Base-by-base conservation (phyloP, 2,329 filamentous ascomycete genomes). In the Penicillium sp. region DNA sequence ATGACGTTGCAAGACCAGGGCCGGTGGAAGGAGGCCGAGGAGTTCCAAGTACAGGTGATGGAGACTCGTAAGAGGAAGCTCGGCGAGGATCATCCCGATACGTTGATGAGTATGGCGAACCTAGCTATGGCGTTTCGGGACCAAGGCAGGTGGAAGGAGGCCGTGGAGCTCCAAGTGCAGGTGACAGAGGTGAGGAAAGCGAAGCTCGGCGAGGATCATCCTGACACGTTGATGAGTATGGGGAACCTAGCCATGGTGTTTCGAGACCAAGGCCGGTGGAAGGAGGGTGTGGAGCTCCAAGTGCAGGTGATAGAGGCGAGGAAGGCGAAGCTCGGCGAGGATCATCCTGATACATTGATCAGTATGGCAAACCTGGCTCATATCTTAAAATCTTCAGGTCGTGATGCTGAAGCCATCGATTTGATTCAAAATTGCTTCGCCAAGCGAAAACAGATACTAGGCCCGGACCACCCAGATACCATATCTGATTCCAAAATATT, bases 341-440 rank as follows among this genome's bases (percentile, higher is more conserved):
- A 43, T 6, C 15, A n/a, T n/a, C 41, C 41, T 0, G 7, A 25
- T 10, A 41, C 37, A 38, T 23, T 50, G 17, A 9, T 12, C 0
- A 51, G 31, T 21, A 56, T 56, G 46, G 4, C 40, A 2, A 45
- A 40, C 21, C 54, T 51, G 7, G 47, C 45, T 29, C 41, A 9
- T 19, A 42, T 27, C 9, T 57, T 33, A 48, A 52, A 52, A 48
- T 52, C 13, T 27, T 52, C 6, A 4, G 48, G 19, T 46, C 54
- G 25, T 10, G 27, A 57, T 48, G 41, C 40, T 9, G 19, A 57
- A 42, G 41, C 54, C 5, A 57, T 57, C 7, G n/a, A 40, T 41
- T 23, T 57, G 25, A 25, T 57, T 19, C 41, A 35, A 25, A 12
- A 33, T 2, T 57, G 54, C 41, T 15, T 47, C 0, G 2, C n/a